These are phyloP conservation scores for Cadophora sp. DNA, from an alignment of 2,329 filamentous ascomycete species.

Conservation along the genomic window DNA sequence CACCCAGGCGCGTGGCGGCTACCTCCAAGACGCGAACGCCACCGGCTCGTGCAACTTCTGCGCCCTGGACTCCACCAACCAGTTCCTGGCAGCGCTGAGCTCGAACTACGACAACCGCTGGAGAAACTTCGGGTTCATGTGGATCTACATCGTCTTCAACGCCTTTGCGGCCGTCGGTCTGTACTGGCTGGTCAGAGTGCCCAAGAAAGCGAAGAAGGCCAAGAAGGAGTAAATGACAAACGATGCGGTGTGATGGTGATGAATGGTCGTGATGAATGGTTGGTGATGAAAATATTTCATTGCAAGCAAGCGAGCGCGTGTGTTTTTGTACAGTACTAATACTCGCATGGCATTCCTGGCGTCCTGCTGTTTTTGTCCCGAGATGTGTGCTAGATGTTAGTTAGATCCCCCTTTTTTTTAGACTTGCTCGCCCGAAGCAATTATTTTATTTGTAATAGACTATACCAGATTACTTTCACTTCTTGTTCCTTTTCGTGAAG, in stretches of 20 bases:
- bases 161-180: slow-evolving; percentile 57
- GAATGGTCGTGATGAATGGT: no score
- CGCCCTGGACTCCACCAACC: slow-evolving; percentile 56
- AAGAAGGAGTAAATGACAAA: slow-evolving; percentile 23
- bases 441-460: background rate
- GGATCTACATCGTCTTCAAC: slow-evolving; percentile 57
- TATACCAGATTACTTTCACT: background rate
- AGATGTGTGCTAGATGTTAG: no score
- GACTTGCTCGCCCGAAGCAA: no score
- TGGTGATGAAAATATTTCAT: background rate
- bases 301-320: background rate
- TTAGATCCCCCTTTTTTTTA: no score
- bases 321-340: no score
- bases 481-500: background rate
- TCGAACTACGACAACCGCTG: slow-evolving; percentile 65
- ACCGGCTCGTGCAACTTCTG: slow-evolving; percentile 63
- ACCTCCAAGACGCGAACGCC: slow-evolving; percentile 55
- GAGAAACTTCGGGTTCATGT: slow-evolving; percentile 71
- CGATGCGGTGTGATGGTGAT: no score
- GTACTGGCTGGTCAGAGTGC: slow-evolving; percentile 58
- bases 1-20: slow-evolving; percentile 53
- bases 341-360: no score
- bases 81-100: slow-evolving; percentile 55
- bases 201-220: slow-evolving; percentile 44
- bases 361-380: no score